A percentile compares a stretch with the other conserved stretches of the same genome.
Evolutionary conservation across 331 rosid genomes (phyloP).

Genomic region (Erythrophleum ivorense): DNA sequence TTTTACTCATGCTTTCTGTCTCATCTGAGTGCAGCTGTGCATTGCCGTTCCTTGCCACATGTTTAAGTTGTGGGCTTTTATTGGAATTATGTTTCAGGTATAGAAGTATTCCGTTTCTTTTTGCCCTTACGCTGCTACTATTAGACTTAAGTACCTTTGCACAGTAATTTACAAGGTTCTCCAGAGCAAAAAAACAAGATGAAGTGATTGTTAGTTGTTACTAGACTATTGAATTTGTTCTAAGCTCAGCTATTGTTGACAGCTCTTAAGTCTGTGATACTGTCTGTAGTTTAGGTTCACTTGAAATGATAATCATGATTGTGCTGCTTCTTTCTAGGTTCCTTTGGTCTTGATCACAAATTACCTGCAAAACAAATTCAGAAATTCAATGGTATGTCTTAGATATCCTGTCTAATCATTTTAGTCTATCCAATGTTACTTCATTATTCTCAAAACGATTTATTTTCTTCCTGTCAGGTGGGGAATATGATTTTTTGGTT

Average conservation of each 20-base stretch:
- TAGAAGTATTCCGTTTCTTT: conserved; percentile 7
- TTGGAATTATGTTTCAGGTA: conserved; percentile 92
- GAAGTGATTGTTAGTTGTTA: background rate
- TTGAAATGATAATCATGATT: conserved; percentile 35
- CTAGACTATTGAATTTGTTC: background rate
- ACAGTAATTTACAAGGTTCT: background rate
- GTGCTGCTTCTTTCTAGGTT: conserved; percentile 52
- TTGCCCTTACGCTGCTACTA: background rate
- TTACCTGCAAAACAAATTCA: conserved; percentile 78
- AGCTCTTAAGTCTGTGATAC: conserved; percentile 7
- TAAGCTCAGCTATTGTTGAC: conserved; percentile 7
- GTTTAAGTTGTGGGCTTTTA: conserved; percentile 92
- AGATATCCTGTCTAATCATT: conserved; percentile 24
- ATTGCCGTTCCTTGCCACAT: conserved; percentile 97
- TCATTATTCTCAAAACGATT: conserved; percentile 26
- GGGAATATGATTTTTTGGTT: conserved; percentile 98
- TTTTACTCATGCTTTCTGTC: conserved; percentile 34
- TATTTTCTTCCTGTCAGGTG: conserved; percentile 54
- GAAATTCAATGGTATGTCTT: conserved; percentile 73
- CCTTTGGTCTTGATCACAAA: conserved; percentile 88
- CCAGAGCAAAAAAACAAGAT: background rate
- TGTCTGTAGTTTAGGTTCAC: conserved; percentile 29
- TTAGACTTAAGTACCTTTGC: background rate
- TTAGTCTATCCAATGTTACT: background rate
- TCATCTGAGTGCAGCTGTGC: conserved; percentile 68